Base-by-base conservation (phyloP, 108 stramenopile genomes). In the Fistulifera pelliculosa region DNA sequence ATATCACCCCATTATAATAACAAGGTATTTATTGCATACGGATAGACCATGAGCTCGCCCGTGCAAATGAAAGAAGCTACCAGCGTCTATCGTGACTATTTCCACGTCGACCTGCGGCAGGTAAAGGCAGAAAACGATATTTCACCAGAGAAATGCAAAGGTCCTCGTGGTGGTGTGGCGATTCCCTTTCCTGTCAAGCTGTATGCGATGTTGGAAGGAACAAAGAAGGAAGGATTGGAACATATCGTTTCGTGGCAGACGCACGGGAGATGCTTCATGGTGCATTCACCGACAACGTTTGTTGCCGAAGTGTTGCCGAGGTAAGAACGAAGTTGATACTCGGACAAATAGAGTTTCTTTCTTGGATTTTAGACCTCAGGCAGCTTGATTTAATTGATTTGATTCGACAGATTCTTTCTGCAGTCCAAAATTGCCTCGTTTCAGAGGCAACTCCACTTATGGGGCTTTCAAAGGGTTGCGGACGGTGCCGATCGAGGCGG, bases 371-470 rank as follows among this genome's bases (percentile, higher is more conserved):
- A n/a, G n/a, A n/a, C n/a, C n/a, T n/a, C n/a, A n/a, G n/a, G 21
- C 43, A 47, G 12, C 56, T 38, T 61, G 57, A 55, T 62, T 58
- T 45, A 25, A 27, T 25, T 45, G 47, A 61, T 27, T 14, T 41
- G 52, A 61, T 50, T 40, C 61, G 17, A 59, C 14, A 49, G 52
- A 16, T 93, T 81, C 69, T 96, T 94, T 60, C 72, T 71, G 22
- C 87, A 83, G 47, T 75, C 80, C 55, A 81, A 77, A 53, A 61
- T 82, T 54, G 72, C 84, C 15, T 73, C 72, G 41, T 93, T 95
- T 59, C 91, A 85, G 56, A 52, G 85, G 27, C 81, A 85, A 58
- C 64, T 89, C 48, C 57, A 60, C 22, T 31, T 60, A 15, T 60
- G 49, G 28, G 59, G 59, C 1, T 60, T 60, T 24, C 16, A 17